Evolutionary conservation across 805 yeast species (phyloP), one percentile per base, ranked within the genome.

Genomic region (Torulaspora maleeae): DNA sequence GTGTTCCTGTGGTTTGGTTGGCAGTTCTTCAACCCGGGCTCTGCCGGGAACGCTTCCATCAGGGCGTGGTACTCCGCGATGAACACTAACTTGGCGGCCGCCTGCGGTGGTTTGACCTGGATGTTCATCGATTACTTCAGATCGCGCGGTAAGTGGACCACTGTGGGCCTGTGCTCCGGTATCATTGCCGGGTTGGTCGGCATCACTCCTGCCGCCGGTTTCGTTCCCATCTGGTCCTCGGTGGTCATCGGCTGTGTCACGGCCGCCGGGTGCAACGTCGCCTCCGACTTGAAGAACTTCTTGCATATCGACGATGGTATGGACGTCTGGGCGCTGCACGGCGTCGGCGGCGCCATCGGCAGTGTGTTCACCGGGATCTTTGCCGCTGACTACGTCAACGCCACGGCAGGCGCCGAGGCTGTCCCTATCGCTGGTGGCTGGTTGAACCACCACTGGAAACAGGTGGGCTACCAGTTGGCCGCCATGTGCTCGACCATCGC

Each of bases 1-100:
- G 83, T 87, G 10, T 86, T 93, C 73, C 77, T 93, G 57, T 91
- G 97, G 96, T 89, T 93, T 60, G 99, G 98, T 29, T 93, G 99
- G 99, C 56, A 53, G 48, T 89, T 89, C 61, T 93, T 93, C 80
- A 93, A 93, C 77, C 97, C 96, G 69, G 98, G 98, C 59, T 88
- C 96, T 38, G 86, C 97, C 41, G 97, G 96, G 68, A 84, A 88
- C 63, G 86, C 96, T 29, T 71, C 91, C 51, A 81, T 93, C 65
- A 83, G 97, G 71, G 90, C 96, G 47, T 87, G 88, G 85, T 89
- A 89, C 74, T 96, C 97, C 30, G 78, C 85, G 64, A 83, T 85
- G 61, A 89, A 87, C 77, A 91, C 98, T 61, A 88, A 91, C 70
- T 66, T 91, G 57, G 96, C 98, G 42, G 98, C 98, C 50, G 82